Conservation (phyloP, 495 filamentous ascomycete genomes). For the Neohortaea acidophila region DNA sequence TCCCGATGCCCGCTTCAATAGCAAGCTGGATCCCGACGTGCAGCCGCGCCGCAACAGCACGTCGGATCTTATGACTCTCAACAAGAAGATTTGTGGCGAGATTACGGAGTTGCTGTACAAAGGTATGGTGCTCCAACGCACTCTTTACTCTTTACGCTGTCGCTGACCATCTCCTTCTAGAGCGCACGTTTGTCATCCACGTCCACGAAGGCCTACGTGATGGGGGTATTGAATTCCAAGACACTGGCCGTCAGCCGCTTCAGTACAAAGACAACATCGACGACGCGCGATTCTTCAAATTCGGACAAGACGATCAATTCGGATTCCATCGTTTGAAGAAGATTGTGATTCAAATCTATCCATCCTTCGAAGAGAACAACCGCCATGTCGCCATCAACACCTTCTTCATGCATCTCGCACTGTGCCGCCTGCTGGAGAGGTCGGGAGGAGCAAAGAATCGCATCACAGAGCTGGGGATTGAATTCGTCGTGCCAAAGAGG, state of each 20-base stretch:
- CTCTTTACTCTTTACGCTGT: too few relatives aligned
- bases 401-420: slow-evolving; percentile 12
- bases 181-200: slow-evolving; percentile 14
- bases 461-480: slow-evolving; percentile 5
- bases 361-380: background rate
- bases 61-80: slow-evolving; percentile 11
- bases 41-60: slow-evolving; percentile 1
- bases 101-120: slow-evolving; percentile 11
- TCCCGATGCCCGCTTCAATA: background rate
- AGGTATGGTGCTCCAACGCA: too few relatives aligned
- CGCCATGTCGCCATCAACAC: slow-evolving; percentile 11
- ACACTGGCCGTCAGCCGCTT: slow-evolving; percentile 11
- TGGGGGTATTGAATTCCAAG: slow-evolving; percentile 14
- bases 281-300: slow-evolving; percentile 9
- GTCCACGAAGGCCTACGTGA: slow-evolving; percentile 10
- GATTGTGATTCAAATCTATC: slow-evolving; percentile 10
- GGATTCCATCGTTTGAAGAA: slow-evolving; percentile 14
- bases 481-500: slow-evolving; percentile 1
- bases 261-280: slow-evolving; percentile 6
- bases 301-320: slow-evolving; percentile 7
- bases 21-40: background rate
- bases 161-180: too few relatives aligned
- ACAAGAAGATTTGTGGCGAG: slow-evolving; percentile 6
- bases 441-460: slow-evolving; percentile 1
- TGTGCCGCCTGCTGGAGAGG: slow-evolving; percentile 7